phyloP scores from a whole-genome alignment of 2,329 filamentous ascomycete genomes.

The Cladobotryum protrusum region DNA sequence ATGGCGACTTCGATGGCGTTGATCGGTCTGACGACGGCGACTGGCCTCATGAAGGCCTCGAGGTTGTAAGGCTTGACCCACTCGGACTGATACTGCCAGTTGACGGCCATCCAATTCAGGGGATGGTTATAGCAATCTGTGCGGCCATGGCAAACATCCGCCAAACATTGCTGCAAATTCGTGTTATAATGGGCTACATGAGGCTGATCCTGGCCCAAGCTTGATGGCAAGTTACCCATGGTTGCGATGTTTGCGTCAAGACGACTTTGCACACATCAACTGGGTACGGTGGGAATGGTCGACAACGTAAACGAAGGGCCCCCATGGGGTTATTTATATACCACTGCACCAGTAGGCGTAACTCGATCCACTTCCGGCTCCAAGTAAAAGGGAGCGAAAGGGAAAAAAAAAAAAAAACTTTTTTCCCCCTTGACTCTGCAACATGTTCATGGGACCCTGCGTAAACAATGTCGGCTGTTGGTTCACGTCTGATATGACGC shows the following conservation, averaged over 20 bases:
- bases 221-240: neutral
- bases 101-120: neutral
- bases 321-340: too few relatives aligned
- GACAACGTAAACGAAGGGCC: too few relatives aligned
- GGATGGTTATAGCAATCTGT: slow-evolving; percentile 27
- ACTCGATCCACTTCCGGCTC: neutral
- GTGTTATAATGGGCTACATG: slow-evolving; percentile 39
- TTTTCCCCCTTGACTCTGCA: too few relatives aligned
- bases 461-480: too few relatives aligned
- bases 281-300: too few relatives aligned
- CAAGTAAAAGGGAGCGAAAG: too few relatives aligned
- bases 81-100: slow-evolving; percentile 35
- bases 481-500: neutral
- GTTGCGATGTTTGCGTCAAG: too few relatives aligned
- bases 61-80: slow-evolving; percentile 42
- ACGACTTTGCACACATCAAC: too few relatives aligned
- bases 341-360: too few relatives aligned
- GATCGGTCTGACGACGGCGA: slow-evolving; percentile 50
- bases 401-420: neutral
- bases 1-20: slow-evolving; percentile 48
- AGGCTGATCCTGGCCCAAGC: slow-evolving; percentile 25
- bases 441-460: too few relatives aligned
- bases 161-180: slow-evolving; percentile 31
- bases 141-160: slow-evolving; percentile 23
- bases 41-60: slow-evolving; percentile 42